These are phyloP conservation scores for Chrysoporthe deuterocubensis DNA, from an alignment of 2,329 filamentous ascomycete genomes.

Conservation along the genomic window DNA sequence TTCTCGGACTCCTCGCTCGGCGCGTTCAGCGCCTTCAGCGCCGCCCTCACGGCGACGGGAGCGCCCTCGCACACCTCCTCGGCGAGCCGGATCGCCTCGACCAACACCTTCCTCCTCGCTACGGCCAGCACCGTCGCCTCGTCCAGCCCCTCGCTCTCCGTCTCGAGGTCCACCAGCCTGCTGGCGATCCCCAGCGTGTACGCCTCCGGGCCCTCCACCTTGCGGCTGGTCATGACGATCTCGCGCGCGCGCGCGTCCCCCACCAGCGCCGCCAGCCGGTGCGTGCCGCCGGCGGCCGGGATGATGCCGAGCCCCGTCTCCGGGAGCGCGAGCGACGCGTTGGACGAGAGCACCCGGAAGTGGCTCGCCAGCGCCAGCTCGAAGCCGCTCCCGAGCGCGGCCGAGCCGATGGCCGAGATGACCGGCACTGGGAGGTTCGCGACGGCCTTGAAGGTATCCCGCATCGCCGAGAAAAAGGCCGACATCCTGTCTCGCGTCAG, in stretches of 20 bases:
- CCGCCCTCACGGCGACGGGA: conserved; percentile 80
- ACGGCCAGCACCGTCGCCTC: conserved; percentile 47
- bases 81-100: conserved; percentile 78
- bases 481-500: conserved; percentile 61
- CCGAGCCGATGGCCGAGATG: conserved; percentile 82
- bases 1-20: conserved; percentile 78
- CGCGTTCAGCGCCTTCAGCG: conserved; percentile 75
- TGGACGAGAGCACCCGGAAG: conserved; percentile 83
- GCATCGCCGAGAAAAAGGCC: conserved; percentile 76
- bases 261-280: conserved; percentile 80
- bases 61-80: conserved; percentile 82
- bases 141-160: conserved; percentile 46
- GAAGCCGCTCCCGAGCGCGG: conserved; percentile 89
- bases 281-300: conserved; percentile 91
- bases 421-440: conserved; percentile 83
- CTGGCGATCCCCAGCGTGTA: conserved; percentile 92
- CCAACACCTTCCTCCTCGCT: conserved; percentile 70
- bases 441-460: conserved; percentile 74
- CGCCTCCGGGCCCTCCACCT: conserved; percentile 80
- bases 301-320: conserved; percentile 94
- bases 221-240: conserved; percentile 84
- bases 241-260: conserved; percentile 84
- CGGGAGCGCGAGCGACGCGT: conserved; percentile 78
- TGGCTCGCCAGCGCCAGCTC: conserved; percentile 89
- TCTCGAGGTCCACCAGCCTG: conserved; percentile 79